Evolutionary conservation across 768 basidiomycete species (phyloP).

Genomic region (Mycena filopes): DNA sequence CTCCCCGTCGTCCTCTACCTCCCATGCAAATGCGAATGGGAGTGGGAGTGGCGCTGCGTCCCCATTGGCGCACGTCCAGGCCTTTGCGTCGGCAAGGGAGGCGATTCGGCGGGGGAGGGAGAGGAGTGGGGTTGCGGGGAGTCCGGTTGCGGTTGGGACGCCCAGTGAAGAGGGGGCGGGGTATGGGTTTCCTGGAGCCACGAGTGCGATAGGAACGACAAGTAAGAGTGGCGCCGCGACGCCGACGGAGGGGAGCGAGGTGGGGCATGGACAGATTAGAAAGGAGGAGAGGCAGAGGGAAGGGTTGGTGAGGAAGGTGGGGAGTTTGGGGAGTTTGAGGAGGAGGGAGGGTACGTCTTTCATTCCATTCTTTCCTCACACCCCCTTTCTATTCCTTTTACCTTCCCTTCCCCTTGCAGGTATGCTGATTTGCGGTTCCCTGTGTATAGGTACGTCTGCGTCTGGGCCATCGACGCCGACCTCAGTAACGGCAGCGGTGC

Average conservation of each 20-base stretch:
- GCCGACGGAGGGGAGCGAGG: not conserved
- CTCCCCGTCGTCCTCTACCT: no score
- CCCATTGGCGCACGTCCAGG: constrained; percentile 17
- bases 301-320: constrained; percentile 3
- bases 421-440: not conserved
- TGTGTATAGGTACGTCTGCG: no score
- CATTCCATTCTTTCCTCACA: not conserved
- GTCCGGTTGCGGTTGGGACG: not conserved
- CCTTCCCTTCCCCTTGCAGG: no score
- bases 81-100: constrained; percentile 31
- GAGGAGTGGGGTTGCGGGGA: constrained; percentile 1
- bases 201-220: no score
- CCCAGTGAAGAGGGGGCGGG: not conserved
- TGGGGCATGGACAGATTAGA: not conserved
- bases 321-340: not conserved
- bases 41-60: not conserved
- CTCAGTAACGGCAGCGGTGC: not conserved
- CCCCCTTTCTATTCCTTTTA: no score
- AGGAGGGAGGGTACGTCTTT: constrained; percentile 2
- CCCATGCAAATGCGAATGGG: not conserved
- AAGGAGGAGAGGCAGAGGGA: not conserved
- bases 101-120: constrained; percentile 30
- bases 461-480: not conserved
- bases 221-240: no score
- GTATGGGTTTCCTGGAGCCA: not conserved